These are phyloP conservation scores for Zoysia matrella DNA, from an alignment of 202 grass and related monocot genomes.

Conservation along the genomic window DNA sequence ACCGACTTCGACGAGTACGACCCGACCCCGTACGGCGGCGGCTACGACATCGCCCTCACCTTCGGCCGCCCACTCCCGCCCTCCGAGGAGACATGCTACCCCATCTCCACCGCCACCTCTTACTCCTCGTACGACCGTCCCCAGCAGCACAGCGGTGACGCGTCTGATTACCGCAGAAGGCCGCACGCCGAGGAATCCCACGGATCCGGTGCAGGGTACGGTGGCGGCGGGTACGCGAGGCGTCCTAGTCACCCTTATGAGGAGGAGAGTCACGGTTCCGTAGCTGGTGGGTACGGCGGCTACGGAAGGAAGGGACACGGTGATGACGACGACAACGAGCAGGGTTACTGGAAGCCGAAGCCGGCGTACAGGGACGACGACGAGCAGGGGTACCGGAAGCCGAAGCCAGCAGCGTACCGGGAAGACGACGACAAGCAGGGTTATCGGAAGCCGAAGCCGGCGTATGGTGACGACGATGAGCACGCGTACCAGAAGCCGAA, in stretches of 20 bases:
- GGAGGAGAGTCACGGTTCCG: slow-evolving; percentile 46
- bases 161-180: slow-evolving; percentile 35
- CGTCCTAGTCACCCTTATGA: slow-evolving; percentile 40
- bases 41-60: slow-evolving; percentile 78
- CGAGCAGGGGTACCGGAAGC: slow-evolving; percentile 53
- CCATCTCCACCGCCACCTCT: slow-evolving; percentile 62
- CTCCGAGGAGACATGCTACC: slow-evolving; percentile 85
- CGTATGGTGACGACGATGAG: slow-evolving; percentile 44
- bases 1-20: slow-evolving; percentile 89
- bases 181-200: slow-evolving; percentile 28
- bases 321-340: slow-evolving; percentile 40
- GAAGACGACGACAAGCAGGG: slow-evolving; percentile 36
- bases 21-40: slow-evolving; percentile 1
- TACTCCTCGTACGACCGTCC: slow-evolving; percentile 45
- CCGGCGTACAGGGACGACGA: slow-evolving; percentile 35
- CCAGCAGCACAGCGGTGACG: slow-evolving; percentile 44
- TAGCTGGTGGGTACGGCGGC: slow-evolving; percentile 47
- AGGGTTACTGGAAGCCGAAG: slow-evolving; percentile 51
- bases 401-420: slow-evolving; percentile 30
- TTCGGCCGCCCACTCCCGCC: slow-evolving; percentile 77
- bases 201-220: slow-evolving; percentile 30
- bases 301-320: slow-evolving; percentile 48
- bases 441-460: slow-evolving; percentile 50
- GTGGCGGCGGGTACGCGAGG: slow-evolving; percentile 29
- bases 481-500: slow-evolving; percentile 56